Evolutionary conservation across 805 yeast species (phyloP), one percentile per base, ranked within the genome.

Genomic region (Candida sonorensis): DNA sequence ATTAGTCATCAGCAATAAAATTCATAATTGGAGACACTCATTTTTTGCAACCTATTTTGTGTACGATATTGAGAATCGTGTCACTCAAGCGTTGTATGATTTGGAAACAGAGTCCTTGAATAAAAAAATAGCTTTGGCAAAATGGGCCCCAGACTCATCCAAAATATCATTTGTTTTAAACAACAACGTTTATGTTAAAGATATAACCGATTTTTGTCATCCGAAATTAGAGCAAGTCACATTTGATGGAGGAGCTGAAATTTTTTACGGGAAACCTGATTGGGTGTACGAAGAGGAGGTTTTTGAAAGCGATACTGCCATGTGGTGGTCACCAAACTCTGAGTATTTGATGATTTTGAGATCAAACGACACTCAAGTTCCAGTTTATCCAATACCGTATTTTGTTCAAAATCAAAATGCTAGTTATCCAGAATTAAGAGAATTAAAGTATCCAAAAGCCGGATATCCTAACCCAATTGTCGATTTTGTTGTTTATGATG

Each of bases 271-370:
- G 2, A 78, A 79, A 39, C 94, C 95, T 0, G 95, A 86, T 51
- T 86, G 96, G 96, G 94, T 85, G 7, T 86, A 86, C 45, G 96
- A 87, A 50, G 96, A 86, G 45, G 96, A 86, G 55, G 92, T 86
- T 1, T 68, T 82, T 33, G 75, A 73, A 22, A 69, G 73, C 16
- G 86, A 79, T 45, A 58, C 67, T 15, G 84, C 88, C 1, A 44
- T 85, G 29, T 86, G 94, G 94, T 87, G 95, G 95, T 80, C 94
- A 5, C 84, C 84, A 7, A 56, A 64, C 26, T 87, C 90, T 10
- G 60, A 69, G n/a, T 68, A 64, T 45, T 51, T 87, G 27, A 69
- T 86, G 0, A 80, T 72, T 40, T 55, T 82, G 44, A 67, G 76
- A 36, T 72, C 82, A 23, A 78, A 86, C 53, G 95, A 87, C 46